phyloP scores from a whole-genome alignment of 2,329 filamentous ascomycete species.

The Bipolaris victoriae region DNA sequence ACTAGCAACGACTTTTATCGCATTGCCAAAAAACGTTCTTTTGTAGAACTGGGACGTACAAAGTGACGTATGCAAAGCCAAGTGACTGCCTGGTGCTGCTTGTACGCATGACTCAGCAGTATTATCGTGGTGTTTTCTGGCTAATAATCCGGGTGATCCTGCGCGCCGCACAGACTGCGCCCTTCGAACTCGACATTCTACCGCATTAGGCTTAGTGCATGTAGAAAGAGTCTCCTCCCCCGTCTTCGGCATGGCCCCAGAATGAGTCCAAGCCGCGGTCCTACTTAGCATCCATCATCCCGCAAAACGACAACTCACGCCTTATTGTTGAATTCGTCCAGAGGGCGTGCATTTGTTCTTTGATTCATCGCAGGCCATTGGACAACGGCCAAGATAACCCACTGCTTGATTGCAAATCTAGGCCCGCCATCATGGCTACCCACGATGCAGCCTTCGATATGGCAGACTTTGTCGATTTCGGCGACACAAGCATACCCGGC shows the following conservation, averaged over 20 bases:
- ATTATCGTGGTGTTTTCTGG: conserved; percentile 9
- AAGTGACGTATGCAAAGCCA: background rate
- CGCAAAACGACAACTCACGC: conserved; percentile 20
- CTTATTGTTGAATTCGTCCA: conserved; percentile 25
- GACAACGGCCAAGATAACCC: conserved; percentile 1
- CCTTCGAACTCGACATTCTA: conserved; percentile 24
- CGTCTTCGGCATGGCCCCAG: conserved; percentile 8
- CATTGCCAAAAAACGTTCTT: background rate
- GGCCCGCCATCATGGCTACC: conserved; percentile 33
- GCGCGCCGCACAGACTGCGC: conserved; percentile 24
- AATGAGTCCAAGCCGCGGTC: conserved; percentile 15
- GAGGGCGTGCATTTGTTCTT: conserved; percentile 28
- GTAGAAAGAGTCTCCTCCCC: conserved; percentile 8
- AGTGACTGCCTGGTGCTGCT: too few relatives aligned
- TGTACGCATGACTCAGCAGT: conserved; percentile 19
- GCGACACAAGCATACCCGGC: conserved; percentile 45
- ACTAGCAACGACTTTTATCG: background rate
- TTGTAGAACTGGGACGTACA: too few relatives aligned
- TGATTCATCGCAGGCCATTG: conserved; percentile 1
- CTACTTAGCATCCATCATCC: conserved; percentile 19
- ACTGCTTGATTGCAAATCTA: conserved; percentile 2
- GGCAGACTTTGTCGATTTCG: conserved; percentile 49
- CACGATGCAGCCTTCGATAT: conserved; percentile 40
- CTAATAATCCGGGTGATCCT: conserved; percentile 18
- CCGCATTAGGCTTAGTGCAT: conserved; percentile 17